Evolutionary conservation across 768 basidiomycete species (phyloP).

Genomic region (Leccinellum albellum): DNA sequence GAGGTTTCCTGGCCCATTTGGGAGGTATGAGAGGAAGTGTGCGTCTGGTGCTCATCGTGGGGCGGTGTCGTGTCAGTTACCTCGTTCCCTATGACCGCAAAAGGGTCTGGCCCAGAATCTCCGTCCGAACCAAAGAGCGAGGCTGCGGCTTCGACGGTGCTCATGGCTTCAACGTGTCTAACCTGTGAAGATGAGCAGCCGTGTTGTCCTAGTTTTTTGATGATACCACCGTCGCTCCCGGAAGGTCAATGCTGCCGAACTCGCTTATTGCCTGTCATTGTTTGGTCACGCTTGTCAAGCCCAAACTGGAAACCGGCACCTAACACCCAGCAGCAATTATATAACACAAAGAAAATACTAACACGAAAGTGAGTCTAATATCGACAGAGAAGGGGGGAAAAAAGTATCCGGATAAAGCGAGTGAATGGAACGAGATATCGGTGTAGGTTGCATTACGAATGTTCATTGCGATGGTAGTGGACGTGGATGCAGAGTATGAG

Average conservation of each 20-base stretch:
- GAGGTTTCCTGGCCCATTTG: constrained; percentile 36
- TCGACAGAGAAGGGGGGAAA: constrained; percentile 27
- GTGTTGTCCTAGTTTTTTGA: constrained; percentile 14
- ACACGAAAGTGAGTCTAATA: constrained; percentile 24
- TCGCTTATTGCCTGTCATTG: constrained; percentile 9
- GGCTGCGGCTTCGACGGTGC: constrained; percentile 71
- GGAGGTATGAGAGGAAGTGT: constrained; percentile 21
- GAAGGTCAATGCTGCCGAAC: background rate
- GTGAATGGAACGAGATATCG: constrained; percentile 16
- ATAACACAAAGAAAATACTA: constrained; percentile 17
- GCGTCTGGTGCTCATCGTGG: constrained; percentile 21
- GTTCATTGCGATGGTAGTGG: constrained; percentile 33
- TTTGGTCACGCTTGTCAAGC: constrained; percentile 28
- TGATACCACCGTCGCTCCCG: background rate
- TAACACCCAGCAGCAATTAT: background rate
- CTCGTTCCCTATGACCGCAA: constrained; percentile 53
- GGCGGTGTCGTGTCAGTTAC: constrained; percentile 29
- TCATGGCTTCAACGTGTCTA: constrained; percentile 46
- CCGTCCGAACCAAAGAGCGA: constrained; percentile 68
- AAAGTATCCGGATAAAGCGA: constrained; percentile 25
- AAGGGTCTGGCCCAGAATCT: constrained; percentile 59
- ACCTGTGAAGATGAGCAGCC: constrained; percentile 7
- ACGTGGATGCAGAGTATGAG: constrained; percentile 30
- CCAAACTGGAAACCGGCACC: background rate
- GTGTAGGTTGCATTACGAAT: constrained; percentile 35